Conservation (phyloP, 1,139 yeast genomes). For the Insectozyma bohioensis region DNA sequence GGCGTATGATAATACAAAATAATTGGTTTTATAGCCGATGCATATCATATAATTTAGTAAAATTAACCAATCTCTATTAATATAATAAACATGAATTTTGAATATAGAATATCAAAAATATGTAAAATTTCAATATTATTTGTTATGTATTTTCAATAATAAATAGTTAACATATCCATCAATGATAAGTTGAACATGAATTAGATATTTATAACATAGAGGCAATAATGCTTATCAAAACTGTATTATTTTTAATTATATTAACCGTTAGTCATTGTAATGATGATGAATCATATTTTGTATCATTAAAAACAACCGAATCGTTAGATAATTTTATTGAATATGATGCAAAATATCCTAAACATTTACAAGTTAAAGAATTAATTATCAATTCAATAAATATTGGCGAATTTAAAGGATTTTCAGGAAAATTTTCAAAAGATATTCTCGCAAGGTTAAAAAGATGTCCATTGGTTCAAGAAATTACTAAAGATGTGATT, state of each 20-base stretch:
- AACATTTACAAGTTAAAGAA: slow-evolving; percentile 37
- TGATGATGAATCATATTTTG: slow-evolving; percentile 20
- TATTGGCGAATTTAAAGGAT: slow-evolving; percentile 65
- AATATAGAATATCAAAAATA: too few relatives aligned
- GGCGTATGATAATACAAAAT: too few relatives aligned
- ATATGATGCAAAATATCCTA: slow-evolving; percentile 35
- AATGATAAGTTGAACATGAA: too few relatives aligned
- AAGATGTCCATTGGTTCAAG: slow-evolving; percentile 51
- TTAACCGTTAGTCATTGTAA: slow-evolving; percentile 3
- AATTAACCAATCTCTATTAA: too few relatives aligned
- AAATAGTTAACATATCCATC: too few relatives aligned
- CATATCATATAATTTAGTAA: too few relatives aligned
- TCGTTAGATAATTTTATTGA: slow-evolving; percentile 40
- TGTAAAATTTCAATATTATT: too few relatives aligned
- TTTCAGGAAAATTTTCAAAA: slow-evolving; percentile 57
- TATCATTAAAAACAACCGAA: slow-evolving; percentile 27
- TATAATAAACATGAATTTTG: too few relatives aligned
- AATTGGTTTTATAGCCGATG: too few relatives aligned
- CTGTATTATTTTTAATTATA: slow-evolving; percentile 1
- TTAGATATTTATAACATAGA: too few relatives aligned
- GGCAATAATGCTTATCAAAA: slow-evolving; percentile 1
- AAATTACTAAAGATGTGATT: slow-evolving; percentile 56
- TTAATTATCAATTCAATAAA: slow-evolving; percentile 46
- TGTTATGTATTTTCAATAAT: too few relatives aligned
- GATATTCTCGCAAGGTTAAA: slow-evolving; percentile 48